Conservation (phyloP, 805 yeast genomes). For the Metschnikowia sp. region DNA sequence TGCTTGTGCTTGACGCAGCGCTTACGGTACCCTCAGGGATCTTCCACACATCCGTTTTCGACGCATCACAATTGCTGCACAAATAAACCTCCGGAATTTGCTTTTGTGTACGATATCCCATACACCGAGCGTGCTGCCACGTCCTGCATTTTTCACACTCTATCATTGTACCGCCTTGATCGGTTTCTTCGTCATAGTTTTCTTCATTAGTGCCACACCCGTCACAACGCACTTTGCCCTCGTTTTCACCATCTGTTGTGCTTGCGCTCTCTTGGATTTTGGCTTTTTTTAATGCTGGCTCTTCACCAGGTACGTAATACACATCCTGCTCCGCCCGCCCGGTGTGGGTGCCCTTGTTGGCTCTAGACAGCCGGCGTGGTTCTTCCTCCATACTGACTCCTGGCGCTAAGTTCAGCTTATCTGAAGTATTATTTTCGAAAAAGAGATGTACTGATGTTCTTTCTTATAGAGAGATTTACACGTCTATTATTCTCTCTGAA, state of each 20-base stretch:
- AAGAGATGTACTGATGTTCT: too few species aligned
- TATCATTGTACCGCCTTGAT: constrained; percentile 54
- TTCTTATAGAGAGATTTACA: too few species aligned
- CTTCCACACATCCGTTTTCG: constrained; percentile 1
- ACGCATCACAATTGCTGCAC: constrained; percentile 55
- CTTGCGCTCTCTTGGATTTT: background rate
- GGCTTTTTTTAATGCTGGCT: constrained; percentile 7
- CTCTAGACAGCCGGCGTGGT: constrained; percentile 32
- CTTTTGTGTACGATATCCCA: constrained; percentile 44
- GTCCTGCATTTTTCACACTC: constrained; percentile 64
- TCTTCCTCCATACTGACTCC: constrained; percentile 10
- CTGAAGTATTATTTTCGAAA: too few species aligned
- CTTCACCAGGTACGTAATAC: constrained; percentile 12
- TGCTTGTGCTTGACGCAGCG: background rate
- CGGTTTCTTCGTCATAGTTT: constrained; percentile 57
- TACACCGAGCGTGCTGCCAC: constrained; percentile 70
- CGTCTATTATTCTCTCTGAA: too few species aligned
- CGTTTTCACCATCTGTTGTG: constrained; percentile 8
- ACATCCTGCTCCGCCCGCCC: constrained; percentile 25
- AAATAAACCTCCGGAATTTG: constrained; percentile 46
- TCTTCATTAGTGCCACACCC: constrained; percentile 60
- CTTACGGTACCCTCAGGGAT: too few species aligned
- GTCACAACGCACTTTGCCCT: constrained; percentile 52
- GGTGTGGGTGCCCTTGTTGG: constrained; percentile 40
- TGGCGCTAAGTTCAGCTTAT: too few species aligned